Conservation (phyloP, 768 basidiomycete species). For the Psilocybe sp. region DNA sequence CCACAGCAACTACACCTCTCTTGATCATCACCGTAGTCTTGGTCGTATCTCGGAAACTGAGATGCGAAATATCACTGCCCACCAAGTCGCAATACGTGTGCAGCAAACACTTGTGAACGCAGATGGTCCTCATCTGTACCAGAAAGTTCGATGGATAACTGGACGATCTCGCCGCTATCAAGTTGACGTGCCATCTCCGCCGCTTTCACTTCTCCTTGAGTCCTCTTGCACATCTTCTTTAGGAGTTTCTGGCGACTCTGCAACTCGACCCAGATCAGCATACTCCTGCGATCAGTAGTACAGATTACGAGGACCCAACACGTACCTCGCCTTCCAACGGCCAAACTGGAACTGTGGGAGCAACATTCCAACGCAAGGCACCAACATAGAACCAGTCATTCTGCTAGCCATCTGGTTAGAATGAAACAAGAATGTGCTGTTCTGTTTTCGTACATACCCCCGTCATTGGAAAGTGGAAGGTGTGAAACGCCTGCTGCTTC, state of each 20-base stretch:
- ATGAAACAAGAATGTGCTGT: slow-evolving; percentile 1
- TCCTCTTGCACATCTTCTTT: slow-evolving; percentile 32
- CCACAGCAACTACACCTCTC: too few relatives aligned
- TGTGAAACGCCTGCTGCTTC: slow-evolving; percentile 36
- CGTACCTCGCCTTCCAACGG: slow-evolving; percentile 14
- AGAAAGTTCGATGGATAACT: slow-evolving; percentile 41
- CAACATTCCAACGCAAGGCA: slow-evolving; percentile 37
- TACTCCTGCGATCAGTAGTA: too few relatives aligned
- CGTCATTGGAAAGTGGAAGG: slow-evolving; percentile 45
- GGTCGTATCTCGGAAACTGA: too few relatives aligned
- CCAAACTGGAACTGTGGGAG: slow-evolving; percentile 19
- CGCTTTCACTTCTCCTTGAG: slow-evolving; percentile 26
- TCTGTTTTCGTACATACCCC: slow-evolving; percentile 30
- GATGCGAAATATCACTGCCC: too few relatives aligned
- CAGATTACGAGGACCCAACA: too few relatives aligned
- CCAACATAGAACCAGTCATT: slow-evolving; percentile 52
- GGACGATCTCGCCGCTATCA: slow-evolving; percentile 37
- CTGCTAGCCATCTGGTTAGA: slow-evolving; percentile 19
- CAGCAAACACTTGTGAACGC: slow-evolving; percentile 10
- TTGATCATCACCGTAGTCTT: not conserved
- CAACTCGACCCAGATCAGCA: slow-evolving; percentile 1
- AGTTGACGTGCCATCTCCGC: slow-evolving; percentile 35
- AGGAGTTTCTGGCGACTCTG: slow-evolving; percentile 31
- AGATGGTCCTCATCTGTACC: slow-evolving; percentile 9
- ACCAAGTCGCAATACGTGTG: slow-evolving; percentile 4